These are phyloP conservation scores for Chalciporus sphaerocephalus DNA, from an alignment of 768 basidiomycete species.

Conservation along the genomic window DNA sequence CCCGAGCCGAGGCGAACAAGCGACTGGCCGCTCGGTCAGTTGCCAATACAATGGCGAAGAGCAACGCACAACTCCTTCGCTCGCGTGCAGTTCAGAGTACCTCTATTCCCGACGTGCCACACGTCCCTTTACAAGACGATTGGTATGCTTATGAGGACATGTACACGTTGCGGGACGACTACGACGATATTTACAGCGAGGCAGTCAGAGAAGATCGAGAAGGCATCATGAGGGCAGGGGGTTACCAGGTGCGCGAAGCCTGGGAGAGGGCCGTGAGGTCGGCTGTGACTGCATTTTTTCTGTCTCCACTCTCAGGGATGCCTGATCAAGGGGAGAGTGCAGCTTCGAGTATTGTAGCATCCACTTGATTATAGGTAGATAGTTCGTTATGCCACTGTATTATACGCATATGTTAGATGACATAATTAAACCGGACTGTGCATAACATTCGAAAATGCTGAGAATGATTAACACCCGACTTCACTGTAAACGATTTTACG, in stretches of 20 bases:
- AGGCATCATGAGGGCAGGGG: slow-evolving; percentile 78
- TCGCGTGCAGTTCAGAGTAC: slow-evolving; percentile 61
- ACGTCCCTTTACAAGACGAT: slow-evolving; percentile 72
- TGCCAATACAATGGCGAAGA: slow-evolving; percentile 36
- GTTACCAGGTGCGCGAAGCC: slow-evolving; percentile 76
- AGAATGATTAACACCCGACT: slow-evolving; percentile 23
- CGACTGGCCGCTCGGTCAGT: slow-evolving; percentile 55
- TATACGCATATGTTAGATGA: not conserved
- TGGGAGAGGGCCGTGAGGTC: slow-evolving; percentile 78
- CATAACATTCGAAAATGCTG: not conserved
- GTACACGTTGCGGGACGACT: slow-evolving; percentile 52
- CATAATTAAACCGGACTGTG: not conserved
- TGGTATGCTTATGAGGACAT: slow-evolving; percentile 73
- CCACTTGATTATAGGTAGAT: slow-evolving; percentile 26
- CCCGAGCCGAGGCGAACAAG: slow-evolving; percentile 59
- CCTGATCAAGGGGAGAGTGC: slow-evolving; percentile 4
- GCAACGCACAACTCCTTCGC: slow-evolving; percentile 50
- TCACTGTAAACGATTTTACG: slow-evolving; percentile 54
- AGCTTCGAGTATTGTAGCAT: slow-evolving; percentile 45
- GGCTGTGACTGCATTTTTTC: slow-evolving; percentile 70
- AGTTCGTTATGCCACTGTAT: not conserved
- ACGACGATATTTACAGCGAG: slow-evolving; percentile 72
- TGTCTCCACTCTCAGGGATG: slow-evolving; percentile 45
- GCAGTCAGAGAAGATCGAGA: slow-evolving; percentile 72
- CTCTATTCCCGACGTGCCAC: slow-evolving; percentile 73